Evolutionary conservation across 371 early-diverging fungal species (phyloP), one percentile per base, ranked within the genome.

Genomic region (Mortierella sp.): DNA sequence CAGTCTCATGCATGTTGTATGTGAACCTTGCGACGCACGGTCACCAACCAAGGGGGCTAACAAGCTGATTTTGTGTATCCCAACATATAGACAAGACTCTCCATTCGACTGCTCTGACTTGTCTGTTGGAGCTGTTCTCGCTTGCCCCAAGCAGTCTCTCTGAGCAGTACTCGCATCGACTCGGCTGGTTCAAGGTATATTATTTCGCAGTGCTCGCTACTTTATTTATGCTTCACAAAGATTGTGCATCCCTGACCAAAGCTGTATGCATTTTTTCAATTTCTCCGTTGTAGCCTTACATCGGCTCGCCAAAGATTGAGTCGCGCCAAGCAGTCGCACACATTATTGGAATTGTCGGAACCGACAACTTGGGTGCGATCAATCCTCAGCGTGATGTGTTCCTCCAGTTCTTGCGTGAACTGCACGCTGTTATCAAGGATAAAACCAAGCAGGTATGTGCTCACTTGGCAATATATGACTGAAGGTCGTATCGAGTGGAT

Each of bases 331-430:
- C 91, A 26, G 94, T 94, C 88, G 93, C 95, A 0, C 95, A 94
- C 70, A 91, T 96, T 19, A 91, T 96, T 73, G 96, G 95, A 68
- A 93, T 97, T 44, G 90, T 96, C 47, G 91, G 93, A 10, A 96
- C 96, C n/a, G 83, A 83, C 68, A 81, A 90, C 24, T 50, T 81
- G 42, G 79, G 73, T 2, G 88, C 88, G 26, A 71, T 77, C 42
- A 81, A 76, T 63, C 80, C 91, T 24, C 79, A 89, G n/a, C 82
- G 86, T 21, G 73, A 87, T 0, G 83, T 87, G 16, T 86, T 95
- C 44, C 88, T 88, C 26, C 76, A 80, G 2, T 81, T 92, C 19
- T 60, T 95, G 9, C 74, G 79, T 0, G 92, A 92, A 58, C 87
- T 57, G 88, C 34, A 44, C 16, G 14, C 71, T 21, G 57, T 48